A percentile compares a stretch with the other conserved stretches of the same genome.
phyloP scores from a whole-genome alignment of 164 flowering plant species.

The Protea cynaroides region DNA sequence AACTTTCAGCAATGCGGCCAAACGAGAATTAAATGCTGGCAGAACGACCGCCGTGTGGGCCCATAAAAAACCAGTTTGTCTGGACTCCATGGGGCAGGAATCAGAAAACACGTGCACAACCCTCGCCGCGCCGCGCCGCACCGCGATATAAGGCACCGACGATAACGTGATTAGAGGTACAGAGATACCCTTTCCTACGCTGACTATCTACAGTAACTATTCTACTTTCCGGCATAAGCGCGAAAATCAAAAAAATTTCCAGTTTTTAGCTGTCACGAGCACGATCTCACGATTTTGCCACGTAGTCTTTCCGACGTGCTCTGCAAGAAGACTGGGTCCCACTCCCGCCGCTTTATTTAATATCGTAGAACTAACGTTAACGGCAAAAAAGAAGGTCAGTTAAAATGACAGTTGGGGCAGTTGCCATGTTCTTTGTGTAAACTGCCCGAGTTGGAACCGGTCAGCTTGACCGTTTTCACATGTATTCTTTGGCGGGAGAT shows the following conservation, averaged over 20 bases:
- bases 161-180: slow-evolving; percentile 1
- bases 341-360: background rate
- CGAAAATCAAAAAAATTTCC: background rate
- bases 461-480: background rate
- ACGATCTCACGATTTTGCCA: slow-evolving; percentile 13
- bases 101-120: slow-evolving; percentile 24
- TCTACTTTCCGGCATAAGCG: background rate
- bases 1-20: too few relatives aligned
- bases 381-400: background rate
- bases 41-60: too few relatives aligned
- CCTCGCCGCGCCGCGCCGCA: too few relatives aligned
- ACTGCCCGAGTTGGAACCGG: too few relatives aligned
- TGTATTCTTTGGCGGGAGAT: slow-evolving; percentile 2
- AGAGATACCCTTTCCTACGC: background rate
- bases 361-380: background rate
- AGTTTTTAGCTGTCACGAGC: background rate
- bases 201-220: background rate
- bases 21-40: too few relatives aligned
- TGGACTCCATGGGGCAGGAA: slow-evolving; percentile 11
- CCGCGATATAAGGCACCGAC: slow-evolving; percentile 8
- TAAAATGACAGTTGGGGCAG: slow-evolving; percentile 2
- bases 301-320: slow-evolving; percentile 9
- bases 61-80: too few relatives aligned
- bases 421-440: background rate
- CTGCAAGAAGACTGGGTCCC: background rate